phyloP scores from a whole-genome alignment of 352 stramenopile species.

The Aphanomyces cochlioides region DNA sequence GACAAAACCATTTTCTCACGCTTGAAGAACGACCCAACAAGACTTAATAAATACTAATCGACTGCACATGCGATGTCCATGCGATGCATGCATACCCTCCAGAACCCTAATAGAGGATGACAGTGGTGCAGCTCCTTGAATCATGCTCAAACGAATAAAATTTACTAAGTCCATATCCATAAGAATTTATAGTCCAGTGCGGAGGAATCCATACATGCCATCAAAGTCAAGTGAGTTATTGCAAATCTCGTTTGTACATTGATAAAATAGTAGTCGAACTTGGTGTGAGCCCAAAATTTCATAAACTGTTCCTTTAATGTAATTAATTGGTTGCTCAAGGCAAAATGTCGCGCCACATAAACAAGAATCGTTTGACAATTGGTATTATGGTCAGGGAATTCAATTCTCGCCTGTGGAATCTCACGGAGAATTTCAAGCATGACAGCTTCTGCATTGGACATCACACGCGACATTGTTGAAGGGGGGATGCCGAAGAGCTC shows the following conservation, averaged over 20 bases:
- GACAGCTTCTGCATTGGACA: too few species aligned
- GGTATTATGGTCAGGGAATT: not conserved
- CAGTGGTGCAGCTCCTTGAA: not conserved
- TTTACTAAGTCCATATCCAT: not conserved
- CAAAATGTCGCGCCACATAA: not conserved
- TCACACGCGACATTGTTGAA: too few species aligned
- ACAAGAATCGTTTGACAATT: not conserved
- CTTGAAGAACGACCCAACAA: too few species aligned
- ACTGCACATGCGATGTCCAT: not conserved
- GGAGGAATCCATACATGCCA: not conserved
- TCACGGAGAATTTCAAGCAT: too few species aligned
- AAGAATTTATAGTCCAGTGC: not conserved
- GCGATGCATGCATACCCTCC: not conserved
- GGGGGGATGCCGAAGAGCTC: too few species aligned
- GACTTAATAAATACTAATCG: not conserved
- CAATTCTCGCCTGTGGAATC: not conserved
- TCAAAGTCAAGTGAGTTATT: not conserved
- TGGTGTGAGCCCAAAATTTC: not conserved
- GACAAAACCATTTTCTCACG: too few species aligned
- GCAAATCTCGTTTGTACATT: not conserved
- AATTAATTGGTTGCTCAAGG: not conserved
- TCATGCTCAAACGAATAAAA: not conserved
- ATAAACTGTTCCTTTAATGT: not conserved
- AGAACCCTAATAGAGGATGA: not conserved
- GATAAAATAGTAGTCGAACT: not conserved